A percentile compares a stretch with the other conserved stretches of the same genome.
phyloP scores from a whole-genome alignment of 2,329 filamentous ascomycete genomes.

The Aspergillus pseudoterreus region DNA sequence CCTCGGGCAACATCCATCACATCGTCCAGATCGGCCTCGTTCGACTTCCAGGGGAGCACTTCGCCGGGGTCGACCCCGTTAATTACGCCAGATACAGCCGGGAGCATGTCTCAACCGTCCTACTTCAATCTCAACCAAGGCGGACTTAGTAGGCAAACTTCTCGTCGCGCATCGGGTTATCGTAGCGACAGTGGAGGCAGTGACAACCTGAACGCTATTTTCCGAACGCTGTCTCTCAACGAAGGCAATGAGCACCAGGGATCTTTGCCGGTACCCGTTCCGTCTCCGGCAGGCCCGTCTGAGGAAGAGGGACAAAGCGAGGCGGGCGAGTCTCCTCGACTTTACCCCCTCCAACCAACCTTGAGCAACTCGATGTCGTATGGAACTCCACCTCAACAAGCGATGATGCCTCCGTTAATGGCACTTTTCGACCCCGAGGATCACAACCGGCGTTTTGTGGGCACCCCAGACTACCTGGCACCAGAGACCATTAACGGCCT shows the following conservation, averaged over 20 bases:
- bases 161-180: slow-evolving; percentile 69
- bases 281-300: slow-evolving; percentile 49
- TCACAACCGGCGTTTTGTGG: slow-evolving; percentile 87
- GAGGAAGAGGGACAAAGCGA: slow-evolving; percentile 74
- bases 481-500: slow-evolving; percentile 95
- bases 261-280: slow-evolving; percentile 28
- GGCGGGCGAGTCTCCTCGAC: slow-evolving; percentile 71
- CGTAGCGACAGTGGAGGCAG: slow-evolving; percentile 91
- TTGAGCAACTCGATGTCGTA: slow-evolving; percentile 47
- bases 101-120: slow-evolving; percentile 74
- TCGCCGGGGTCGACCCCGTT: slow-evolving; percentile 83
- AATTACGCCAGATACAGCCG: slow-evolving; percentile 72
- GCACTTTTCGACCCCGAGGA: slow-evolving; percentile 94
- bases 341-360: slow-evolving; percentile 62
- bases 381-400: slow-evolving; percentile 52
- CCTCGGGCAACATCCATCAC: slow-evolving; percentile 77
- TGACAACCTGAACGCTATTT: slow-evolving; percentile 77
- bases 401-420: slow-evolving; percentile 88
- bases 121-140: slow-evolving; percentile 71
- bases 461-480: slow-evolving; percentile 93
- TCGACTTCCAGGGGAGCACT: slow-evolving; percentile 76
- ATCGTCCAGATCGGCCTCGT: slow-evolving; percentile 88
- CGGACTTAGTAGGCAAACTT: slow-evolving; percentile 58
- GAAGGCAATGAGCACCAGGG: slow-evolving; percentile 52
- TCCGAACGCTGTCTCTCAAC: slow-evolving; percentile 72